Evolutionary conservation across 164 flowering plant genomes (phyloP).

Genomic region (Vitis vinifera): ASM3070453v1 NC_081817.1:3459001-3459500

Average conservation of each 20-base stretch:
- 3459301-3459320: constrained; percentile 98
- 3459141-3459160: constrained; percentile 71
- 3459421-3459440: constrained; percentile 87
- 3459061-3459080: constrained; percentile 94
- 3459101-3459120: constrained; percentile 89
- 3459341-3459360: constrained; percentile 79
- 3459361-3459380: constrained; percentile 33
- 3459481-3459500: constrained; percentile 84
- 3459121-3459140: constrained; percentile 83
- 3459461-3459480: constrained; percentile 88
- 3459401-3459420: constrained; percentile 64
- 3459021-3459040: constrained; percentile 96
- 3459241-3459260: constrained; percentile 95
- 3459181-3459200: constrained; percentile 80
- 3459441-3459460: constrained; percentile 97
- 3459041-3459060: constrained; percentile 91
- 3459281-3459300: constrained; percentile 97
- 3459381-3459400: constrained; percentile 63
- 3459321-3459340: constrained; percentile 98
- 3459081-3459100: constrained; percentile 98
- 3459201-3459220: constrained; percentile 99
- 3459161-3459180: constrained; percentile 97
- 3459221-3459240: constrained; percentile 83
- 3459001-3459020: constrained; percentile 85
- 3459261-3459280: constrained; percentile 97